Base-by-base conservation (phyloP, 208 protist genomes). In the Leishmania guyanensis region DNA sequence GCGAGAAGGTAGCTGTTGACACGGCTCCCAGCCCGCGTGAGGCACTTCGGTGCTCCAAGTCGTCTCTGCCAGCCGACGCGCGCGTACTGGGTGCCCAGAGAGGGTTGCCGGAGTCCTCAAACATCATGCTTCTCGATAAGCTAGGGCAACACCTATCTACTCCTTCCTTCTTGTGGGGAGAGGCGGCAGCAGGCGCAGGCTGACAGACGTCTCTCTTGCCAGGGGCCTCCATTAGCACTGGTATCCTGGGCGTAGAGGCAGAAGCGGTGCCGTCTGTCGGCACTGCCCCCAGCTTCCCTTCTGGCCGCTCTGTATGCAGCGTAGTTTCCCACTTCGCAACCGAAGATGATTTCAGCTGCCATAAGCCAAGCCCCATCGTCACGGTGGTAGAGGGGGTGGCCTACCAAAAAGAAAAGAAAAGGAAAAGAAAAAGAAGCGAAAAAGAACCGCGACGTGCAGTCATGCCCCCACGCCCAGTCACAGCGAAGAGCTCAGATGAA, bases 361-460 rank as follows among this genome's bases (percentile, higher is more conserved):
- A 75, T 1, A 75, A 43, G 71, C 22, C 3, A 26, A 75, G 6
- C 14, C 48, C 71, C 71, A 75, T 75, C 1, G 9, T 20, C 17
- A 75, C 71, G 68, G 39, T 2, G 22, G 68, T 29, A 50, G 20
- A 26, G 20, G 66, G 66, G 5, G 6, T 29, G 2, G 29, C 22
- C 20, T 12, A 29, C 4, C 12, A 58, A 2, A 0, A 56, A 16
- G 51, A 12, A 46, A 62, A 0, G 39, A 17, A 46, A 14, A 62
- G 46, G 14, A 70, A 53, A 56, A 54, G 43, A 46, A 58, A 77
- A 77, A 80, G 54, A 77, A 62, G 20, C 9, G 1, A 60, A 66
- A 17, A 14, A 36, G 2, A 16, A 16, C 29, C 14, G 9, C 1
- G 29, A 39, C 39, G 26, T 12, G n/a, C 62, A 0, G 62, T 46